Evolutionary conservation across 495 filamentous ascomycete genomes (phyloP).

Genomic region (Neurospora sp.): DNA sequence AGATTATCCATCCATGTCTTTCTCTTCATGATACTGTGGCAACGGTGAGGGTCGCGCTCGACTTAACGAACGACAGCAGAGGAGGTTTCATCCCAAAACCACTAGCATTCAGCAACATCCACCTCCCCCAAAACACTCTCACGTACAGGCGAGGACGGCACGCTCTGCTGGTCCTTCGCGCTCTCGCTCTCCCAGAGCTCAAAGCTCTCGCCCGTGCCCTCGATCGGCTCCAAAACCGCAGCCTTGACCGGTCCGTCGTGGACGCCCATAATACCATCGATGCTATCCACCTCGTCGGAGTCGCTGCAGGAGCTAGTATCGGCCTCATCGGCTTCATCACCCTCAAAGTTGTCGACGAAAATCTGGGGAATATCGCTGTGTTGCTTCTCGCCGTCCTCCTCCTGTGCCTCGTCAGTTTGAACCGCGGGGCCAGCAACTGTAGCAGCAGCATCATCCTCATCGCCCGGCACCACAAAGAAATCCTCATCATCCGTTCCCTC

Average conservation of each 20-base stretch:
- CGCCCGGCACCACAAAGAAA: conserved; percentile 46
- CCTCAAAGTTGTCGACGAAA: conserved; percentile 9
- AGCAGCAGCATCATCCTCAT: conserved; percentile 37
- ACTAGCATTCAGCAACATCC: neutral
- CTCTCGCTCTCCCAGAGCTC: conserved; percentile 59
- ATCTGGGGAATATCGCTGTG: neutral
- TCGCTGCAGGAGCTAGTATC: conserved; percentile 5
- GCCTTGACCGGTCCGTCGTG: conserved; percentile 28
- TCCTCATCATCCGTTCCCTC: conserved; percentile 55
- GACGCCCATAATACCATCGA: conserved; percentile 42
- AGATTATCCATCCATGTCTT: neutral
- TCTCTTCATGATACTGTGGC: too few relatives aligned
- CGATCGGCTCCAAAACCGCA: conserved; percentile 38
- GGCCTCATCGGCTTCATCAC: conserved; percentile 2
- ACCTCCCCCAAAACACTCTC: neutral
- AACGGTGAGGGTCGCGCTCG: neutral
- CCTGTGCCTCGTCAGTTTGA: neutral
- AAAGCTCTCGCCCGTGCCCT: conserved; percentile 43
- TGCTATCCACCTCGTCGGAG: conserved; percentile 9
- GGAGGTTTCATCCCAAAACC: neutral
- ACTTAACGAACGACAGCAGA: neutral
- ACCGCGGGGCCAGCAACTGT: neutral
- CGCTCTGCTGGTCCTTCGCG: conserved; percentile 39
- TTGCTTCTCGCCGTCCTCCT: neutral
- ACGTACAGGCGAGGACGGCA: conserved; percentile 14